Percentiles rank a stretch among this genome's conserved stretches.
Conservation (phyloP, 2,329 filamentous ascomycete genomes). For the Aspergillus piperis region DNA sequence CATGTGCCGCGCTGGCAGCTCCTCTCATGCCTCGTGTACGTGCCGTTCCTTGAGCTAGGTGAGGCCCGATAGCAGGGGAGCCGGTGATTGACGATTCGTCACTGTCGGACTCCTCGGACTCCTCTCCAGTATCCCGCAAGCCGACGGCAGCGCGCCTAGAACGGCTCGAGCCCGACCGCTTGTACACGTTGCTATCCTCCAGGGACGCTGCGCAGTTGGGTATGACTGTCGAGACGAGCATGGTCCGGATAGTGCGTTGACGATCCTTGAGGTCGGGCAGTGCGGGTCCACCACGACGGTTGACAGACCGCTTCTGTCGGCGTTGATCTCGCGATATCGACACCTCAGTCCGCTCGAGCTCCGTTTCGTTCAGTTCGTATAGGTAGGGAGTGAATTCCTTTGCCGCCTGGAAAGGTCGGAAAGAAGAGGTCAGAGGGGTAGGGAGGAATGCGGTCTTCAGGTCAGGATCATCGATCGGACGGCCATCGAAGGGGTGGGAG, state of each 20-base stretch:
- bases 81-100: constrained; percentile 78
- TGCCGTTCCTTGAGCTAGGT: constrained; percentile 70
- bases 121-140: constrained; percentile 64
- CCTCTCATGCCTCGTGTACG: constrained; percentile 86
- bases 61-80: constrained; percentile 75
- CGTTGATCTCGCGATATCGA: constrained; percentile 93
- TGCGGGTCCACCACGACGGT: constrained; percentile 85
- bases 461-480: constrained; percentile 89
- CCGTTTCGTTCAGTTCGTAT: constrained; percentile 88
- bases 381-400: constrained; percentile 94
- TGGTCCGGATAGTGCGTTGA: constrained; percentile 86
- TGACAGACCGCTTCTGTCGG: constrained; percentile 92
- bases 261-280: constrained; percentile 95
- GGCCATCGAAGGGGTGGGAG: constrained; percentile 91
- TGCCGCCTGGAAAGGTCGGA: constrained; percentile 86
- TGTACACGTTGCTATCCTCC: constrained; percentile 85
- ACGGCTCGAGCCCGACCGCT: constrained; percentile 67
- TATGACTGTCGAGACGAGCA: constrained; percentile 88
- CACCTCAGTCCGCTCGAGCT: constrained; percentile 85
- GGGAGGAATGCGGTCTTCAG: constrained; percentile 81
- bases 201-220: constrained; percentile 78
- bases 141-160: constrained; percentile 59
- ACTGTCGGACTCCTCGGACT: constrained; percentile 89
- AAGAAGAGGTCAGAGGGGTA: constrained; percentile 77
- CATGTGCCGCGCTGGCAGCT: constrained; percentile 81